These are phyloP conservation scores for Solioccasus polychromus DNA, from an alignment of 768 basidiomycete species.

Conservation along the genomic window DNA sequence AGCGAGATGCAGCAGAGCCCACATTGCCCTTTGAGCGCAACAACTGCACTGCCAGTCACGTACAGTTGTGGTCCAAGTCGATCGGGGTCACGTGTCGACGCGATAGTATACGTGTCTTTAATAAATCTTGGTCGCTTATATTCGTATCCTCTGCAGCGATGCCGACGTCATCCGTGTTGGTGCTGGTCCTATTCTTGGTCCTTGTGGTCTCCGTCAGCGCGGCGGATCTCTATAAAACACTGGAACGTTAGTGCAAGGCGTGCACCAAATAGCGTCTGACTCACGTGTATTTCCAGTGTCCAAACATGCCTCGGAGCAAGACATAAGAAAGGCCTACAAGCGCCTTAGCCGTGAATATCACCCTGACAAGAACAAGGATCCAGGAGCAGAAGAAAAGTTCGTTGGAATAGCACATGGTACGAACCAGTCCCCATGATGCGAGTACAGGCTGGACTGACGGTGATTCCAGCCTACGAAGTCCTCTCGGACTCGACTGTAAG, in stretches of 20 bases:
- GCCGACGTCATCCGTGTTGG: slow-evolving; percentile 25
- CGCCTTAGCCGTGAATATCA: slow-evolving; percentile 85
- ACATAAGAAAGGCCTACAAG: slow-evolving; percentile 92
- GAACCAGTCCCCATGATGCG: slow-evolving; percentile 18
- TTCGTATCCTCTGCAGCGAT: slow-evolving; percentile 16
- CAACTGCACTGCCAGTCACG: background rate
- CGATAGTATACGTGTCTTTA: slow-evolving; percentile 31
- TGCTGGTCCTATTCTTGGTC: slow-evolving; percentile 29
- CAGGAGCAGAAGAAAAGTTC: slow-evolving; percentile 79
- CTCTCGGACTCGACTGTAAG: slow-evolving; percentile 80
- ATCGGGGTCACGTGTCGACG: slow-evolving; percentile 24
- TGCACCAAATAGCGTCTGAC: slow-evolving; percentile 22
- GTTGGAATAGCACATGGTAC: slow-evolving; percentile 88
- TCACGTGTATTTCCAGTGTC: slow-evolving; percentile 44
- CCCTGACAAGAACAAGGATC: slow-evolving; percentile 93
- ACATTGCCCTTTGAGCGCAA: slow-evolving; percentile 12
- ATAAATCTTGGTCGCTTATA: background rate
- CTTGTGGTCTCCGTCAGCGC: slow-evolving; percentile 40
- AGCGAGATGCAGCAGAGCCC: slow-evolving; percentile 9
- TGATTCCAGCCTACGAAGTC: slow-evolving; percentile 80
- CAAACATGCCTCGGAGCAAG: slow-evolving; percentile 78
- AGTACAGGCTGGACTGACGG: slow-evolving; percentile 4
- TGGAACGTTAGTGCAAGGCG: slow-evolving; percentile 66
- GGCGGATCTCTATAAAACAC: slow-evolving; percentile 75
- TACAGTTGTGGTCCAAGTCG: background rate